Conservation (phyloP, 2,329 filamentous ascomycete species). For the Clonostachys rosea region DNA sequence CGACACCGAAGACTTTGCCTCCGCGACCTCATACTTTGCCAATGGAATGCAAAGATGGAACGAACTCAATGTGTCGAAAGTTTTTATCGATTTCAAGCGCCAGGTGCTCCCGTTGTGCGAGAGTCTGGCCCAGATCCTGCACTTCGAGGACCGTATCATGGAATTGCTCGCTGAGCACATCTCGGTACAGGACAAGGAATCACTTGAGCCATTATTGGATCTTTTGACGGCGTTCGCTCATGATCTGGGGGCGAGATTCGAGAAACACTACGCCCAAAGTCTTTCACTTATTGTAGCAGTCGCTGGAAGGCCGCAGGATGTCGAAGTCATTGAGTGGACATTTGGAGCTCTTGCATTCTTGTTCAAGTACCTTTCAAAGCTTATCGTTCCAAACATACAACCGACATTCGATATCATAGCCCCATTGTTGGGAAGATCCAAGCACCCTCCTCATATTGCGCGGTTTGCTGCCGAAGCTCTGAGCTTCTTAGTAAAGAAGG, state of each 20-base stretch:
- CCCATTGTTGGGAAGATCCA: slow-evolving; percentile 76
- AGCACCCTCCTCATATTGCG: slow-evolving; percentile 80
- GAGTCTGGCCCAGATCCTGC: slow-evolving; percentile 85
- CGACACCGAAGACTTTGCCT: slow-evolving; percentile 70
- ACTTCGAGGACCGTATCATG: slow-evolving; percentile 86
- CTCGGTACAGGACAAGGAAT: slow-evolving; percentile 69
- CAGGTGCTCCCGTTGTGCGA: slow-evolving; percentile 77
- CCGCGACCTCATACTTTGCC: slow-evolving; percentile 82
- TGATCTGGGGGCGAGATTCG: slow-evolving; percentile 82
- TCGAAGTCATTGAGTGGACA: slow-evolving; percentile 95
- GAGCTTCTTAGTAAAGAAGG: slow-evolving; percentile 89
- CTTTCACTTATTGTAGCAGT: slow-evolving; percentile 73
- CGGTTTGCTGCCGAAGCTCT: slow-evolving; percentile 92
- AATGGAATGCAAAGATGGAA: slow-evolving; percentile 82
- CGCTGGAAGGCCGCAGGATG: slow-evolving; percentile 70
- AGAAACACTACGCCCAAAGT: slow-evolving; percentile 77
- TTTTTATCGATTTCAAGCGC: slow-evolving; percentile 72
- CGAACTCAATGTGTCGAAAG: slow-evolving; percentile 83
- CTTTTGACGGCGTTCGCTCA: slow-evolving; percentile 94
- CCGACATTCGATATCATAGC: slow-evolving; percentile 81
- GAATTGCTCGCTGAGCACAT: slow-evolving; percentile 72
- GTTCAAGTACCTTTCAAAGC: slow-evolving; percentile 91
- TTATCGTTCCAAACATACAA: slow-evolving; percentile 79
- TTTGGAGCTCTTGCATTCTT: slow-evolving; percentile 92
- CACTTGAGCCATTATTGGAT: slow-evolving; percentile 80